These are phyloP conservation scores for Pichia heedii DNA, from an alignment of 805 yeast species.

Conservation along the genomic window DNA sequence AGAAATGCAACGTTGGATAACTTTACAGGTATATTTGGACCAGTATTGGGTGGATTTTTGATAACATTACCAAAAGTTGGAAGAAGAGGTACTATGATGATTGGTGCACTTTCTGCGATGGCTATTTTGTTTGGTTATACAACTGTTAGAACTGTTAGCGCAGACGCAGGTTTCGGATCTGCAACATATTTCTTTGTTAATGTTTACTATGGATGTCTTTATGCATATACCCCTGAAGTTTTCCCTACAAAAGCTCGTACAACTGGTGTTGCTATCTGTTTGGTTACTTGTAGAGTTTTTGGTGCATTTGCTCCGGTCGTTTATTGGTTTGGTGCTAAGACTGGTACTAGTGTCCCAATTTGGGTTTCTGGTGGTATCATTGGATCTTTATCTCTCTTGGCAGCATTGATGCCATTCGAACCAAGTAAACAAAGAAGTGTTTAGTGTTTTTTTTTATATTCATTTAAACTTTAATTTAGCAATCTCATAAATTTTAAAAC, in stretches of 20 bases:
- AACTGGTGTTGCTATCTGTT: constrained; percentile 52
- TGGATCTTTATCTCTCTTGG: constrained; percentile 37
- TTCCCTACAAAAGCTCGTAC: constrained; percentile 45
- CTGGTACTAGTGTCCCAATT: constrained; percentile 49
- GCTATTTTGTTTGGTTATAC: constrained; percentile 56
- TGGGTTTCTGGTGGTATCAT: constrained; percentile 53
- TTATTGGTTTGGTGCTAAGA: constrained; percentile 38
- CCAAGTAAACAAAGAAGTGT: constrained; percentile 33
- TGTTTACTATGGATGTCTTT: constrained; percentile 49
- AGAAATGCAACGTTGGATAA: constrained; percentile 42
- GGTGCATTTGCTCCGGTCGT: constrained; percentile 54
- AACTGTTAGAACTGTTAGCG: constrained; percentile 45
- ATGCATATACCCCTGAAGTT: constrained; percentile 61
- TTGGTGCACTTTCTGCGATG: constrained; percentile 46
- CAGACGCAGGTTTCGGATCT: constrained; percentile 42
- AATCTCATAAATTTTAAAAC: background rate
- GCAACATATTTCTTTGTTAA: constrained; percentile 40
- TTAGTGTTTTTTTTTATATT: constrained; percentile 6
- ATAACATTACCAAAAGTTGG: constrained; percentile 32
- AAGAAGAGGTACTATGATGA: constrained; percentile 46
- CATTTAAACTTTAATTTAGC: background rate
- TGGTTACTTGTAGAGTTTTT: constrained; percentile 43
- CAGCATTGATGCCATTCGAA: constrained; percentile 41
- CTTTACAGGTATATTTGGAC: constrained; percentile 42
- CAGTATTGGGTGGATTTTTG: constrained; percentile 39